Base-by-base conservation (phyloP, 2,329 filamentous ascomycete genomes). In the Malbranchea cinnamomea region DNA sequence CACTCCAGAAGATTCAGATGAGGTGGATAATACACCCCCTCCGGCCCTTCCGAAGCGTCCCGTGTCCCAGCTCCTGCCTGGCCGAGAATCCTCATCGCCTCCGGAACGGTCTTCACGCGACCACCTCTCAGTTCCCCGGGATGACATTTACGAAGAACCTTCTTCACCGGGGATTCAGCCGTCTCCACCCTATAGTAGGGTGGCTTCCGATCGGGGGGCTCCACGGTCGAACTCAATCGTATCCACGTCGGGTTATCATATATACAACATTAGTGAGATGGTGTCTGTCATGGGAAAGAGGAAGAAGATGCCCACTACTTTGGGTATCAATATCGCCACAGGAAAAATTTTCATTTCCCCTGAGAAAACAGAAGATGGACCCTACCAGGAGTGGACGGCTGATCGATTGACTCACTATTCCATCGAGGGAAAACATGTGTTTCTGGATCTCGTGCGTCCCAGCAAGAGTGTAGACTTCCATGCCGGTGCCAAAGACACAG, bases 211-310 rank as follows among this genome's bases (percentile, higher is more conserved):
- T 17, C 23, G 25, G 31, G 52, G 54, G 10, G 58, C 65, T 33
- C 57, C 64, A 28, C 59, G 67, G 2, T 60, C 63, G 14, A 42
- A 35, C 16, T 42, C 40, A 35, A 21, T 45, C 31, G 49, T 54
- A 17, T 75, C 77, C 2, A 80, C 81, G 4, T 80, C 81, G 11
- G 82, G 81, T 2, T 95, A 85, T 49, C 85, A 91, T 48, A 66
- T 95, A 53, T 95, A 94, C 58, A 94, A 93, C 45, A 85, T 95
- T 45, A 92, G 85, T 50, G 87, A 95, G 57, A 93, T 93, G 79
- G 73, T 93, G 4, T 87, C 84, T n/a, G 74, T 89, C 25, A 85
- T 93, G 73, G 87, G 87, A 33, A 93, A 92, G 62, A 78, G 81
- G 47, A 93, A 93, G 64, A 95, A 95, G 60, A 89, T 94, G 81